Evolutionary conservation across 495 filamentous ascomycete genomes (phyloP), one percentile per base, ranked within the genome.

Genomic region (Aspergillus sclerotiicarbonarius): DNA sequence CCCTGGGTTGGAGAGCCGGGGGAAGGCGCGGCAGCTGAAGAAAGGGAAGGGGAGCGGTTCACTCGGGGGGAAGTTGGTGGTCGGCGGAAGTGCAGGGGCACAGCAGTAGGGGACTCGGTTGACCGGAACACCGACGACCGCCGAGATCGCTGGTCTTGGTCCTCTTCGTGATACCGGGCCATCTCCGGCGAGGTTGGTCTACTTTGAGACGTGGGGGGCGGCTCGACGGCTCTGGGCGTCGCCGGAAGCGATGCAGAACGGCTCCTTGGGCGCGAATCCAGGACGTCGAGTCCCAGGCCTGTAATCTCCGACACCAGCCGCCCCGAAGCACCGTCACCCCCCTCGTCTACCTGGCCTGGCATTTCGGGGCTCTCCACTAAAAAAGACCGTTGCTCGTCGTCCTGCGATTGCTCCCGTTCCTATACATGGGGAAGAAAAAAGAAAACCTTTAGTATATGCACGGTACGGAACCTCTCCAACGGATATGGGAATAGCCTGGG

Each of bases 341-440:
- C 66, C 33, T 61, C 61, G 58, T 67, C 65, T 67, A 61, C 53
- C 58, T 56, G 60, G 52, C 55, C 54, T 70, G 72, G 77, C 71
- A 77, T 72, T 75, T 77, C 76, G 67, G 73, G 76, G 76, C 76
- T 63, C 60, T 72, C 69, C 58, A 63, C 76, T 80, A 82, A 78
- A 77, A 80, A 80, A 78, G 74, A 72, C 67, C 65, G 56, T 31
- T 67, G 56, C 53, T 75, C 63, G 58, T 74, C 63, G 66, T 67
- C 64, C 56, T 66, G 64, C 46, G 70, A 63, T 58, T 29, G 61
- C 54, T 58, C 60, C 63, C 60, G 69, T 64, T 72, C 74, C 75
- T 79, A 67, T 67, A 72, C 69, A 63, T 64, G 65, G 64, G 68
- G 54, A 67, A 70, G 62, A 57, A 67, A 66, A 57, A 67, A 62